Base-by-base conservation (phyloP, 345 rosid species). In the Eucalyptus shirleyi region DNA sequence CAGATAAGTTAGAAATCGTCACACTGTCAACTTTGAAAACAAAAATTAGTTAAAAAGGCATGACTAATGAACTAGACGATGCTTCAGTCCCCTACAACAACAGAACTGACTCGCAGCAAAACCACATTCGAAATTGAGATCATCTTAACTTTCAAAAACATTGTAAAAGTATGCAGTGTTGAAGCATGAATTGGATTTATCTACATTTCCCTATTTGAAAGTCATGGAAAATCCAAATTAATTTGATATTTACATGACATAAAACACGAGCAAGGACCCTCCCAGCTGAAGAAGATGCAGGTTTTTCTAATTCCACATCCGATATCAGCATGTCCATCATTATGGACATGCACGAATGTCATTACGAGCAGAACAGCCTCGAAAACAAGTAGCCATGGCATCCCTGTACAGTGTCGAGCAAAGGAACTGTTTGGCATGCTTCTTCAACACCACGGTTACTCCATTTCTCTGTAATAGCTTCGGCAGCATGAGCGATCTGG, bases 371-470 rank as follows among this genome's bases (percentile, higher is more conserved):
- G 90, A 97, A 96, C 92, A 97, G 88, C 90, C 98, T 95, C 4
- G 99, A 97, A 90, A 96, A 97, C 95, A 96, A 90, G 93, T 96
- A 97, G 89, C 92, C 89, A 69, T 95, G 99, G 90, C 96, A 96
- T 50, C 98, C 98, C 89, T 97, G 98, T 32, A 95, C 91, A 32
- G 94, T 92, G 89, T 96, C 99, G 32, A 97, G 95, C 92, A 97
- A 92, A 50, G 99, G 99, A 87, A 95, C 92, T 4, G 98, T 96
- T 89, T 96, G 98, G 92, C 98, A 97, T 1, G 98, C 99, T 89
- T 97, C 98, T 69, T 95, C 93, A 44, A 96, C 95, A 1, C 90
- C 88, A 50, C 93, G 96, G 90, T 96, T 90, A 95, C 88, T 94
- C 99, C 98, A 95, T 90, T 90, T 95, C 86, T 91, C 86, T 59